phyloP scores from a whole-genome alignment of 768 basidiomycete species.

The Boletus pseudopeckii region DNA sequence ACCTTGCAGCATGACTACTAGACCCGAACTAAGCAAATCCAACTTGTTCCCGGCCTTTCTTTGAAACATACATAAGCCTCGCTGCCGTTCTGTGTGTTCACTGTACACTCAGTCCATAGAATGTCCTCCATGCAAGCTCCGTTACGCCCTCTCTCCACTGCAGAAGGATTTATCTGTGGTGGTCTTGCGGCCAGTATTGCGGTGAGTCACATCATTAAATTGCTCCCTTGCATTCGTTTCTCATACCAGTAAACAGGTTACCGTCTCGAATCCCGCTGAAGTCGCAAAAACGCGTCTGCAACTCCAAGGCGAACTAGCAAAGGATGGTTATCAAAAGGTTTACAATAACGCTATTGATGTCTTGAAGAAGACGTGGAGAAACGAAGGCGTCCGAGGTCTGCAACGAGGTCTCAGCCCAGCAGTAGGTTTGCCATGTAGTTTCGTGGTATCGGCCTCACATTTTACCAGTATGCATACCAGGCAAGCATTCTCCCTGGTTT shows the following conservation, averaged over 20 bases:
- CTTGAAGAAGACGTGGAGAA: conserved; percentile 78
- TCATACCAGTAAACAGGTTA: conserved; percentile 49
- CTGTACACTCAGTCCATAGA: background rate
- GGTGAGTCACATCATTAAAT: conserved; percentile 39
- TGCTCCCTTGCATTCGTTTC: conserved; percentile 1
- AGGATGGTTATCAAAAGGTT: conserved; percentile 64
- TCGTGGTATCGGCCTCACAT: conserved; percentile 5
- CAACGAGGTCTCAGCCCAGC: conserved; percentile 92
- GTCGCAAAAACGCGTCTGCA: conserved; percentile 90
- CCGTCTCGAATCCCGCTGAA: conserved; percentile 75
- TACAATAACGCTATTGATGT: conserved; percentile 92
- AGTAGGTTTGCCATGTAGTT: conserved; percentile 42
- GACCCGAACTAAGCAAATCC: background rate
- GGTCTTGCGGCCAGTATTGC: conserved; percentile 90
- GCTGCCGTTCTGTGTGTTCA: background rate
- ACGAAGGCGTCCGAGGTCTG: conserved; percentile 88
- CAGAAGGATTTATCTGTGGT: conserved; percentile 85
- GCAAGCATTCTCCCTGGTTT: conserved; percentile 39
- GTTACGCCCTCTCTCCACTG: conserved; percentile 49
- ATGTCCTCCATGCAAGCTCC: conserved; percentile 18
- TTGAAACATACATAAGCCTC: conserved; percentile 1
- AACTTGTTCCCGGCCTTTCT: background rate
- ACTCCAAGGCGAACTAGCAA: conserved; percentile 91
- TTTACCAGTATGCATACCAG: conserved; percentile 81
- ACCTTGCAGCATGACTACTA: background rate